Evolutionary conservation across 371 early-diverging fungal species (phyloP).

Genomic region (Saksenaea vasiformis): DNA sequence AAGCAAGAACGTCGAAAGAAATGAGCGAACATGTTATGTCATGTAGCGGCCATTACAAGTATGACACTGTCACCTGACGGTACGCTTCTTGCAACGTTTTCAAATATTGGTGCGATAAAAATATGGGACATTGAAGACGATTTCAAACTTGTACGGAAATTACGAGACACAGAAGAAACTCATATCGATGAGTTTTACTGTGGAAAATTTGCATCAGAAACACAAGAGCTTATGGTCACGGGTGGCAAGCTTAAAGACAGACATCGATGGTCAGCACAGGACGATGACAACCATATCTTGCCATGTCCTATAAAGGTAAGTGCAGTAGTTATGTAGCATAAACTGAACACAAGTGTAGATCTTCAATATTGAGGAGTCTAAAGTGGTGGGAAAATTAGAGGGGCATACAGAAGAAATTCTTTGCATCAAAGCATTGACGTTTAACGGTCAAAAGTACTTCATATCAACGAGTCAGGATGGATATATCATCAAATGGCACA

Average conservation of each 20-base stretch:
- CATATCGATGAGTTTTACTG: constrained; percentile 84
- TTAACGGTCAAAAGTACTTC: constrained; percentile 71
- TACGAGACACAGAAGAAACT: constrained; percentile 68
- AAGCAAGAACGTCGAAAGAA: background rate
- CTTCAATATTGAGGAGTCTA: constrained; percentile 71
- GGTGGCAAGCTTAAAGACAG: constrained; percentile 68
- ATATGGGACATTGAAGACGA: constrained; percentile 72
- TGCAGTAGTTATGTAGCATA: background rate
- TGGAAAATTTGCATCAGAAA: constrained; percentile 64
- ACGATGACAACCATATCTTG: constrained; percentile 85
- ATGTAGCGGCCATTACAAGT: constrained; percentile 61
- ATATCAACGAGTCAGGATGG: constrained; percentile 88
- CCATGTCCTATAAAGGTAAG: constrained; percentile 76
- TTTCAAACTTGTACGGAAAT: constrained; percentile 58
- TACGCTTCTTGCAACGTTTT: constrained; percentile 75
- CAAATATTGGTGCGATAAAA: constrained; percentile 63
- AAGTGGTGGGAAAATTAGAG: constrained; percentile 65
- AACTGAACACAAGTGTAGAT: constrained; percentile 35
- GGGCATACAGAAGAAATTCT: constrained; percentile 84
- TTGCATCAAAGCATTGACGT: constrained; percentile 68
- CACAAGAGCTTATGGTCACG: constrained; percentile 9
- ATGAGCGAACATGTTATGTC: background rate
- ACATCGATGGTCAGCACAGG: constrained; percentile 75
- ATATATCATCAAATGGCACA: constrained; percentile 79
- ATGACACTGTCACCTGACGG: constrained; percentile 77